These are phyloP conservation scores for Lagenidium giganteum DNA, from an alignment of 352 stramenopile genomes.

Conservation along the genomic window DNA sequence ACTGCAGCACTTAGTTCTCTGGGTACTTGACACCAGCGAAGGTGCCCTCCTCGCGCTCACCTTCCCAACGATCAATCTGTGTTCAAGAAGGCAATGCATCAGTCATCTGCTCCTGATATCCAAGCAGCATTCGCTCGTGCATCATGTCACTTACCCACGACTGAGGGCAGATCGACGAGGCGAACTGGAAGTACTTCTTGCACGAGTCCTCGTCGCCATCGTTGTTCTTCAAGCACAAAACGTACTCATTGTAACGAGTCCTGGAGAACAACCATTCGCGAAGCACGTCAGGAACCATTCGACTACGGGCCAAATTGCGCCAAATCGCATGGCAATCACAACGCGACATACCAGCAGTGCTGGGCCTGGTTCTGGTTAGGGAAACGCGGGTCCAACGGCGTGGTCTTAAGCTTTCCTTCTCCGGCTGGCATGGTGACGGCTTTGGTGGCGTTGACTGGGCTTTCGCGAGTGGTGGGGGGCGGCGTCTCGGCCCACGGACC, in stretches of 20 bases:
- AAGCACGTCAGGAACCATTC: constrained; percentile 2
- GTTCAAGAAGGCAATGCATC: neutral
- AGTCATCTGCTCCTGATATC: neutral
- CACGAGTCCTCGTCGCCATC: constrained; percentile 91
- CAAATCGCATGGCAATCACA: too few species aligned
- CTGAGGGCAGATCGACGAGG: constrained; percentile 70
- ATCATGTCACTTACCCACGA: constrained; percentile 73
- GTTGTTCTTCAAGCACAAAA: constrained; percentile 95
- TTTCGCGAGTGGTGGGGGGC: neutral
- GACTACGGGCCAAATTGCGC: too few species aligned
- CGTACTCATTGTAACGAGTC: constrained; percentile 97
- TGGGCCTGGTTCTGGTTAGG: constrained; percentile 86
- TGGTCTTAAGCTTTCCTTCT: constrained; percentile 61
- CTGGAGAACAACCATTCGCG: constrained; percentile 14
- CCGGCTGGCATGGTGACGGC: constrained; percentile 41
- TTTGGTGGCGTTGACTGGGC: neutral
- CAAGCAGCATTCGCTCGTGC: neutral
- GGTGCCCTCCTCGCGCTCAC: constrained; percentile 75
- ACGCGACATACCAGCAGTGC: constrained; percentile 62
- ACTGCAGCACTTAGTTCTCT: constrained; percentile 38
- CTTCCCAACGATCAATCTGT: constrained; percentile 76
- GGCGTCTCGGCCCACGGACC: neutral
- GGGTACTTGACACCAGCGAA: constrained; percentile 81
- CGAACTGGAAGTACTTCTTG: constrained; percentile 75
- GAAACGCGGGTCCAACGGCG: constrained; percentile 81